A percentile compares a stretch with the other conserved stretches of the same genome.
phyloP scores from a whole-genome alignment of 164 flowering plant species.

The Houttuynia cordata region DNA sequence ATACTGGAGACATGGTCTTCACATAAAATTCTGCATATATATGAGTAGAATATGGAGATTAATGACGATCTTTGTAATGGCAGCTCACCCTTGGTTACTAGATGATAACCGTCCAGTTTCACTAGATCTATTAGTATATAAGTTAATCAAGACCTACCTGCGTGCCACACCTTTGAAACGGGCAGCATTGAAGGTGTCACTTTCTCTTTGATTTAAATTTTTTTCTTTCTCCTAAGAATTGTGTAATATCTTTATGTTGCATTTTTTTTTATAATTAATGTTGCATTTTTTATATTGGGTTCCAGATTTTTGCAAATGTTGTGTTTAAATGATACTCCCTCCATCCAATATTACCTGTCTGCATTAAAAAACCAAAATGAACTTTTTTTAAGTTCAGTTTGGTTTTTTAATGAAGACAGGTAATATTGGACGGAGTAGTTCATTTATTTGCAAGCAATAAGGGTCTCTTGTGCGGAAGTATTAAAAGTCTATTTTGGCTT shows the following conservation, averaged over 20 bases:
- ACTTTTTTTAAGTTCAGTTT: too few species aligned
- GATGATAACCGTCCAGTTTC: slow-evolving; percentile 45
- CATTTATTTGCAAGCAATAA: too few species aligned
- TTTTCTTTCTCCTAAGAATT: background rate
- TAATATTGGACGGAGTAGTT: too few species aligned
- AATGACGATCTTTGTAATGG: slow-evolving; percentile 2
- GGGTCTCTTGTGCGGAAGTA: too few species aligned
- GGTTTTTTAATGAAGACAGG: too few species aligned
- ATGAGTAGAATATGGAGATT: background rate
- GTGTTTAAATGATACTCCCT: too few species aligned
- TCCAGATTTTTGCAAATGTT: background rate
- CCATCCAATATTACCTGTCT: too few species aligned
- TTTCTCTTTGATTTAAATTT: background rate
- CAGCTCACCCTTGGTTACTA: slow-evolving; percentile 98
- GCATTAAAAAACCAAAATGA: too few species aligned
- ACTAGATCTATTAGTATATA: slow-evolving; percentile 68
- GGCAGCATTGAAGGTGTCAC: slow-evolving; percentile 63
- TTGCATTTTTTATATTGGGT: background rate
- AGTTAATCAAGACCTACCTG: slow-evolving; percentile 75
- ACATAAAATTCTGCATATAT: background rate
- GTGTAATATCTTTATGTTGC: background rate
- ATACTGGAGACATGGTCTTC: background rate
- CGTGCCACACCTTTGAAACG: slow-evolving; percentile 83
- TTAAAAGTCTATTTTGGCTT: background rate
- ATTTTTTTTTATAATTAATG: background rate